phyloP scores from a whole-genome alignment of 495 filamentous ascomycete species.

The Tuber magnatum region DNA sequence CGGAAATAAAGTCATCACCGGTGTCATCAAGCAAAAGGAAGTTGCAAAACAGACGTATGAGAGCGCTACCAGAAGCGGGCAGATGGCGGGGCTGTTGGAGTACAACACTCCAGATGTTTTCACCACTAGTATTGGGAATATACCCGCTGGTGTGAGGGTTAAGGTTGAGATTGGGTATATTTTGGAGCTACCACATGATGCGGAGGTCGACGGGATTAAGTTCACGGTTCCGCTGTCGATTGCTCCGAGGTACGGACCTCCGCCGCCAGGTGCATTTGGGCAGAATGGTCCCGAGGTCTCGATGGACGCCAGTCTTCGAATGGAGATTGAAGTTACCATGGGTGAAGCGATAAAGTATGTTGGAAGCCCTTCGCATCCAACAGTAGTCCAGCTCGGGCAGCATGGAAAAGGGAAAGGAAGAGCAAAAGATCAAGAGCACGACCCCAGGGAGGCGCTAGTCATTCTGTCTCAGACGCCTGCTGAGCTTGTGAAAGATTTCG shows the following conservation, averaged over 20 bases:
- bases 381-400: slow-evolving; percentile 55
- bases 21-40: slow-evolving; percentile 55
- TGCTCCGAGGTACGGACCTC: slow-evolving; percentile 55
- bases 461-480: slow-evolving; percentile 49
- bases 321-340: slow-evolving; percentile 57
- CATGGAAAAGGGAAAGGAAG: slow-evolving; percentile 32
- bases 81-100: slow-evolving; percentile 56
- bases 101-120: slow-evolving; percentile 58
- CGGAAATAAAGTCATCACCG: slow-evolving; percentile 46
- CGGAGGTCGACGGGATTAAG: slow-evolving; percentile 54
- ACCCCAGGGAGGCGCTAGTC: slow-evolving; percentile 53
- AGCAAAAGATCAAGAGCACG: slow-evolving; percentile 42
- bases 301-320: slow-evolving; percentile 46
- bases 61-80: slow-evolving; percentile 50
- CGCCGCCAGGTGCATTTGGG: slow-evolving; percentile 38
- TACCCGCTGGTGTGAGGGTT: slow-evolving; percentile 50
- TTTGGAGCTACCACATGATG: slow-evolving; percentile 59
- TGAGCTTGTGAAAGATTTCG: slow-evolving; percentile 49
- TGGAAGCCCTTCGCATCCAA: slow-evolving; percentile 58
- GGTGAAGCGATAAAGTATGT: slow-evolving; percentile 52
- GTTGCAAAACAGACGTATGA: slow-evolving; percentile 51
- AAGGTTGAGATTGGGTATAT: slow-evolving; percentile 56
- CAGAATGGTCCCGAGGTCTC: slow-evolving; percentile 18
- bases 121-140: slow-evolving; percentile 57
- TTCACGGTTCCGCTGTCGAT: slow-evolving; percentile 60